phyloP scores from a whole-genome alignment of 441 rosid species.

The Gossypium trilobum region DNA sequence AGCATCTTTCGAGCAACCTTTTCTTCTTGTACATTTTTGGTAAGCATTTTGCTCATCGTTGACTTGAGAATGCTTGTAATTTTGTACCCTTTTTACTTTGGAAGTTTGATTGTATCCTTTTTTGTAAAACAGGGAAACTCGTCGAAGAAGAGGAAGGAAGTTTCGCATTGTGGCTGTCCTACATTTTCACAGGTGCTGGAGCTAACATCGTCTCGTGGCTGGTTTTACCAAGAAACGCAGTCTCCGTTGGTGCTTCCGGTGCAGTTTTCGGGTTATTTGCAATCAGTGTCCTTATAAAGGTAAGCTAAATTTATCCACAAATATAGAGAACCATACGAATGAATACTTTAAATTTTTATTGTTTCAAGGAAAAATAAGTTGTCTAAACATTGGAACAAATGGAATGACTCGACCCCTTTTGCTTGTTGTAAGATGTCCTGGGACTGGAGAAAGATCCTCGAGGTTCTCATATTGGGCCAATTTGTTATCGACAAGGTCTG shows the following conservation, averaged over 20 bases:
- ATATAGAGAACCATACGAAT: neutral
- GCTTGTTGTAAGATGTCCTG: conserved; percentile 56
- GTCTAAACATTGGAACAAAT: neutral
- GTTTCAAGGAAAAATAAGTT: neutral
- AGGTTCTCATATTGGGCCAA: conserved; percentile 87
- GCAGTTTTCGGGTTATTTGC: conserved; percentile 88
- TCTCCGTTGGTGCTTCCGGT: conserved; percentile 91
- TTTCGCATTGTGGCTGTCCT: conserved; percentile 74
- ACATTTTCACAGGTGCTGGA: conserved; percentile 72
- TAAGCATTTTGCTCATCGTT: conserved; percentile 29
- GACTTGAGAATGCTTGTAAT: neutral
- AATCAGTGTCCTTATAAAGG: conserved; percentile 84
- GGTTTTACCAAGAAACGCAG: conserved; percentile 73
- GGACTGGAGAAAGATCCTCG: conserved; percentile 97
- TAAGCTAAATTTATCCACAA: conserved; percentile 15
- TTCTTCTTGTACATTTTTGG: conserved; percentile 90
- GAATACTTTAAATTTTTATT: neutral
- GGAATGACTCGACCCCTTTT: neutral
- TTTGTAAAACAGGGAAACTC: conserved; percentile 57
- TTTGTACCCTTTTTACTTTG: conserved; percentile 14
- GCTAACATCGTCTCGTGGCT: conserved; percentile 91
- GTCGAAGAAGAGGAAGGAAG: conserved; percentile 89
- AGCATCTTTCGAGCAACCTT: conserved; percentile 89
- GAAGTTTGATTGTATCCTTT: conserved; percentile 4
- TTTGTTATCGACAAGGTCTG: conserved; percentile 74